These are phyloP conservation scores for Lolium perenne DNA, from an alignment of 176 grass and related monocot genomes.

Conservation along the genomic window DNA sequence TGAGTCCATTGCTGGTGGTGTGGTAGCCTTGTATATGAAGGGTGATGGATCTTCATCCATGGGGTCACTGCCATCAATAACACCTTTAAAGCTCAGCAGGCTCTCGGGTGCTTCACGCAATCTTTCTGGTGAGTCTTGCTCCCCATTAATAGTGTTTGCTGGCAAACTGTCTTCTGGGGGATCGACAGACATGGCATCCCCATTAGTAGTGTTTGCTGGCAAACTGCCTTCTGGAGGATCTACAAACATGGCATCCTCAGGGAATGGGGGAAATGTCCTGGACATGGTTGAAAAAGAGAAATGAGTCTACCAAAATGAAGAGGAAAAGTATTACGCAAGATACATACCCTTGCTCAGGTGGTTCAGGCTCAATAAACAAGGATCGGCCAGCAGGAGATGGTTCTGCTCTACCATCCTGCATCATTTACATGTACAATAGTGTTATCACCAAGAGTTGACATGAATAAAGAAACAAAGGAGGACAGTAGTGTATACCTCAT, in stretches of 20 bases:
- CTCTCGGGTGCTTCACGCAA: constrained; percentile 51
- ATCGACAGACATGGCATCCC: too few species aligned
- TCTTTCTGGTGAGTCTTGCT: constrained; percentile 53
- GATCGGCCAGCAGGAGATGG: constrained; percentile 39
- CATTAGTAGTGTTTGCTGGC: background rate
- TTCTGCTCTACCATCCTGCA: constrained; percentile 54
- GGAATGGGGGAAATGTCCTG: constrained; percentile 70
- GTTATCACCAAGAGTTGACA: constrained; percentile 3
- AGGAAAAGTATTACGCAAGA: constrained; percentile 10
- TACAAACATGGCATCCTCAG: constrained; percentile 37
- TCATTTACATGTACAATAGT: constrained; percentile 28
- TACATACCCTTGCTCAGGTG: constrained; percentile 62
- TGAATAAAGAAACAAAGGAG: constrained; percentile 14
- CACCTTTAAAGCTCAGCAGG: constrained; percentile 32
- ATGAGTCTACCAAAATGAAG: background rate
- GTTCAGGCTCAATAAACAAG: constrained; percentile 37
- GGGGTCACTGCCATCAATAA: constrained; percentile 31
- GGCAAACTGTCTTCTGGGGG: too few species aligned
- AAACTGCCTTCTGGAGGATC: too few species aligned
- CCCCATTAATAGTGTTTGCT: background rate
- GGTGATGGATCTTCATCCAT: constrained; percentile 48
- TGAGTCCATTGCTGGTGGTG: constrained; percentile 31
- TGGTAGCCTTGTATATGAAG: constrained; percentile 42
- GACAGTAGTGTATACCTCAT: constrained; percentile 61
- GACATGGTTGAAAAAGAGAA: constrained; percentile 40